Conservation (phyloP, 495 filamentous ascomycete genomes). For the Penicillium subrubescens region DNA sequence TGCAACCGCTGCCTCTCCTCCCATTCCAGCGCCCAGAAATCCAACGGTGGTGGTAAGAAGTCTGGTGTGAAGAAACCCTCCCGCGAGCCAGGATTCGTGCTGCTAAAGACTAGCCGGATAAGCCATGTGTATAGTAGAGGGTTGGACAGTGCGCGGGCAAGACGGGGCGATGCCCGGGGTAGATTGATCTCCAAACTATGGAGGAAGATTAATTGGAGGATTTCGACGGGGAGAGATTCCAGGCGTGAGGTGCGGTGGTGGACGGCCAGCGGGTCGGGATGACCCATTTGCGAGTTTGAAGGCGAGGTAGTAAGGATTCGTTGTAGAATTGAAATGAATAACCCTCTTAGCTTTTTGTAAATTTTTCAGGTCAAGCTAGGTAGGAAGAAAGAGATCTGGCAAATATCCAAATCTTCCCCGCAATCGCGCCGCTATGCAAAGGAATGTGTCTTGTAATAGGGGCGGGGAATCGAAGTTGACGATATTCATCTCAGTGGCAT, state of each 20-base stretch:
- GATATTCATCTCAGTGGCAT: slow-evolving; percentile 12
- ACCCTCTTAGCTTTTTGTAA: neutral
- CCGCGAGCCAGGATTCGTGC: slow-evolving; percentile 32
- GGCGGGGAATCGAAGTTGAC: neutral
- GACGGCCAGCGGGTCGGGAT: slow-evolving; percentile 14
- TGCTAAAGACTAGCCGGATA: slow-evolving; percentile 46
- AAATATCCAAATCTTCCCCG: neutral
- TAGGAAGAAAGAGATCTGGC: neutral
- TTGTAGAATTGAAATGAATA: neutral
- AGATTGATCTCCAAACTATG: slow-evolving; percentile 53
- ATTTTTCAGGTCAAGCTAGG: neutral
- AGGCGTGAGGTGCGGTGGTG: slow-evolving; percentile 40
- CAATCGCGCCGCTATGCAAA: neutral
- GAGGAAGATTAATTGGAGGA: slow-evolving; percentile 55
- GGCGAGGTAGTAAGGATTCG: neutral
- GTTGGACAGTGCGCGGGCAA: slow-evolving; percentile 38
- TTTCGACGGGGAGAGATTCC: slow-evolving; percentile 54
- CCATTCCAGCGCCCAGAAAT: slow-evolving; percentile 31
- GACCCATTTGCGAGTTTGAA: slow-evolving; percentile 18
- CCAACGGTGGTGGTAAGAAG: slow-evolving; percentile 41
- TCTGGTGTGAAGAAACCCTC: slow-evolving; percentile 38
- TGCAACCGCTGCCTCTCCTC: slow-evolving; percentile 33
- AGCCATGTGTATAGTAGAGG: slow-evolving; percentile 47
- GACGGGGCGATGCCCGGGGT: slow-evolving; percentile 43
- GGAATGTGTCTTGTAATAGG: neutral